phyloP scores from a whole-genome alignment of 2,329 filamentous ascomycete genomes.

The Lachnellula cervina region DNA sequence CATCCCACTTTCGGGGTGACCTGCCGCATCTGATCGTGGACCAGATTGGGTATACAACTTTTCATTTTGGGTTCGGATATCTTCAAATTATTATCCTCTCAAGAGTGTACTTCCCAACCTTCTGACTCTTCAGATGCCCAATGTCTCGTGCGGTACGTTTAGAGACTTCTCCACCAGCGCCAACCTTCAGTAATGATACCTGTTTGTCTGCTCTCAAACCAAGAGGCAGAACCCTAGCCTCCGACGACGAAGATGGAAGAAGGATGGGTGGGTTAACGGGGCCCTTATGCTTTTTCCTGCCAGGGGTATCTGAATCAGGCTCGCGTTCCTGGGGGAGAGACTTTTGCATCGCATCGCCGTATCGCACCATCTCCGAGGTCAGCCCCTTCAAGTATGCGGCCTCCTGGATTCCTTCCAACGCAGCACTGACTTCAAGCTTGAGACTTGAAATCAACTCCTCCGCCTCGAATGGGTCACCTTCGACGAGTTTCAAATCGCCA shows the following conservation, averaged over 20 bases:
- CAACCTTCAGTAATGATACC: conserved; percentile 53
- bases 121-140: conserved; percentile 71
- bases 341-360: conserved; percentile 38
- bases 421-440: conserved; percentile 64
- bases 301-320: neutral
- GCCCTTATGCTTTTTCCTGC: conserved; percentile 32
- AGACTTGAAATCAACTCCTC: conserved; percentile 62
- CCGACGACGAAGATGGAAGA: conserved; percentile 41
- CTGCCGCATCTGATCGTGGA: neutral
- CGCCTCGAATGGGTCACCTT: conserved; percentile 45
- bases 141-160: conserved; percentile 67
- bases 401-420: conserved; percentile 68
- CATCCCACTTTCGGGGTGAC: neutral
- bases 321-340: conserved; percentile 7
- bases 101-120: conserved; percentile 76
- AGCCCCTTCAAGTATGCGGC: conserved; percentile 59
- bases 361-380: conserved; percentile 62
- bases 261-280: conserved; percentile 33
- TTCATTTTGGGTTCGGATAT: neutral
- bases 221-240: conserved; percentile 56
- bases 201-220: conserved; percentile 59
- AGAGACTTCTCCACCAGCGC: conserved; percentile 65
- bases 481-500: conserved; percentile 49
- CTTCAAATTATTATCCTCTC: conserved; percentile 67
- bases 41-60: neutral